Evolutionary conservation across 2,329 filamentous ascomycete species (phyloP).

Genomic region (Neopestalotiopsis clavispora): DNA sequence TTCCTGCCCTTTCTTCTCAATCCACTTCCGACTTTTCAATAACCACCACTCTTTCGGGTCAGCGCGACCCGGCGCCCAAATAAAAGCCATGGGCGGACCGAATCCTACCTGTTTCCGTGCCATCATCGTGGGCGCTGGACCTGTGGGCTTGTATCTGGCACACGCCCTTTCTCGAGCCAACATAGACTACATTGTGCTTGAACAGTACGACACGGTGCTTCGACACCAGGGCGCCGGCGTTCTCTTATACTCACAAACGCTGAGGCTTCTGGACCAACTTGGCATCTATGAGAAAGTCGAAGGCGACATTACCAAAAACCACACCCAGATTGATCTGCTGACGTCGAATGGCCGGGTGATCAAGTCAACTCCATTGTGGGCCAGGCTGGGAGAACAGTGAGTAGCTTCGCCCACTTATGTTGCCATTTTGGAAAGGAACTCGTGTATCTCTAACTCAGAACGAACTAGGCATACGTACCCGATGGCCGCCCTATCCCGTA

Average conservation of each 20-base stretch:
- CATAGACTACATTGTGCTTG: constrained; percentile 15
- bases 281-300: not conserved
- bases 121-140: constrained; percentile 12
- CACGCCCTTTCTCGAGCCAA: constrained; percentile 4
- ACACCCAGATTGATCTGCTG: not conserved
- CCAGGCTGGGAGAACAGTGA: not conserved
- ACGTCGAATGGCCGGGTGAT: not conserved
- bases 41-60: not conserved
- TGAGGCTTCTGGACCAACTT: constrained; percentile 14
- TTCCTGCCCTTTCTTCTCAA: not conserved
- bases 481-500: not conserved
- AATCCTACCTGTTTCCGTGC: not conserved
- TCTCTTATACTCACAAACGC: constrained; percentile 5
- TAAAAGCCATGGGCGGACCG: not conserved
- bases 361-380: not conserved
- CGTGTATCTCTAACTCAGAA: not conserved
- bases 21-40: not conserved
- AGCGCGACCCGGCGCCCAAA: not conserved
- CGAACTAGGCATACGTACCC: not conserved
- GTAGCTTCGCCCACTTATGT: not conserved
- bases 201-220: not conserved
- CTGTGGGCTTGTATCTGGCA: constrained; percentile 15
- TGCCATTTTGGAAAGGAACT: not conserved
- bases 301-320: not conserved
- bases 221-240: not conserved